phyloP scores from a whole-genome alignment of 2,329 filamentous ascomycete species.

The Colletotrichum neosansevieriae region DNA sequence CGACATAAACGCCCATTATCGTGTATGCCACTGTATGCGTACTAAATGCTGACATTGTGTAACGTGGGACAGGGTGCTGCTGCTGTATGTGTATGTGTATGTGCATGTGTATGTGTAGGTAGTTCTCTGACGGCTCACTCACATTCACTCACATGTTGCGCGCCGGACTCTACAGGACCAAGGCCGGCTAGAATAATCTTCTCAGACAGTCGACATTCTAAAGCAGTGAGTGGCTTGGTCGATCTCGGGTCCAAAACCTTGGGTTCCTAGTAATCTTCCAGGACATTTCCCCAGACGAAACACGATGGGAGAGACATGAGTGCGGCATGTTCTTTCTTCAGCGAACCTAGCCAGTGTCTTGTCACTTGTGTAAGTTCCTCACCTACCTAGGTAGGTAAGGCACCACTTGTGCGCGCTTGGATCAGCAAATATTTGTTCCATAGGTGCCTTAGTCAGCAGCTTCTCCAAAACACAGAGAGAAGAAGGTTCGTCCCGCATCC shows the following conservation, averaged over 20 bases:
- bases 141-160: background rate
- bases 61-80: conserved; percentile 13
- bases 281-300: conserved; percentile 6
- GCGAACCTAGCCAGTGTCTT: conserved; percentile 1
- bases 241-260: background rate
- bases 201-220: background rate
- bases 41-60: conserved; percentile 19
- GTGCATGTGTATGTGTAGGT: too few relatives aligned
- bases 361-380: background rate
- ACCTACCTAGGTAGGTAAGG: too few relatives aligned
- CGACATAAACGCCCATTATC: conserved; percentile 17
- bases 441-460: conserved; percentile 5
- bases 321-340: conserved; percentile 2
- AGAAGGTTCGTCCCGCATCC: conserved; percentile 23
- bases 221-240: background rate
- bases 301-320: background rate
- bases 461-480: background rate
- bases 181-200: background rate
- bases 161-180: background rate
- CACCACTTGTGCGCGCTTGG: background rate
- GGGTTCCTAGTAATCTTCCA: background rate
- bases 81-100: too few relatives aligned
- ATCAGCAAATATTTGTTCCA: background rate
- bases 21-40: conserved; percentile 4
- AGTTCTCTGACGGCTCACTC: background rate